A percentile compares a stretch with the other conserved stretches of the same genome.
These are phyloP conservation scores for Lomentospora prolificans DNA, from an alignment of 2,329 filamentous ascomycete species.

Conservation along the genomic window DNA sequence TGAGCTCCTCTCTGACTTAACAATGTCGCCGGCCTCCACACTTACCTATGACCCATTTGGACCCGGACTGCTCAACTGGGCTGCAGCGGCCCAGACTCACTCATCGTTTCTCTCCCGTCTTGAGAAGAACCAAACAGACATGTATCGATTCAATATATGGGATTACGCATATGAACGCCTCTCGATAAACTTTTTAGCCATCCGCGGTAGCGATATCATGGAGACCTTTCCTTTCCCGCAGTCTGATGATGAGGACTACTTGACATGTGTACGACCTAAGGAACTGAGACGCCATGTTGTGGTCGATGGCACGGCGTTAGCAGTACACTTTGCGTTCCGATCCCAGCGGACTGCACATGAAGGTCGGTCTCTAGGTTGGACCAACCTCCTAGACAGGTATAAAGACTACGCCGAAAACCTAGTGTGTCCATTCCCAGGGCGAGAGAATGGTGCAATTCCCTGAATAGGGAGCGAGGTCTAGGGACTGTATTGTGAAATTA, in stretches of 20 bases:
- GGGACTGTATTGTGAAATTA: too few relatives aligned
- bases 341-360: slow-evolving; percentile 30
- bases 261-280: slow-evolving; percentile 27
- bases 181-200: slow-evolving; percentile 43
- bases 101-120: slow-evolving; percentile 40
- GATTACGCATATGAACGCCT: slow-evolving; percentile 39
- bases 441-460: not conserved
- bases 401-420: slow-evolving; percentile 40
- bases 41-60: slow-evolving; percentile 40
- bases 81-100: slow-evolving; percentile 37
- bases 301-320: slow-evolving; percentile 44
- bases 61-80: slow-evolving; percentile 36
- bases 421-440: slow-evolving; percentile 27
- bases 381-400: slow-evolving; percentile 44
- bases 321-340: slow-evolving; percentile 41
- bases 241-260: slow-evolving; percentile 35
- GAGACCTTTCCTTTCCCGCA: slow-evolving; percentile 32
- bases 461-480: not conserved
- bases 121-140: slow-evolving; percentile 31
- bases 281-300: slow-evolving; percentile 31
- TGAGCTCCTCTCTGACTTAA: slow-evolving; percentile 26
- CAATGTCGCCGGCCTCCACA: slow-evolving; percentile 17
- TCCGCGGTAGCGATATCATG: slow-evolving; percentile 42
- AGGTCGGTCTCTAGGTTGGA: slow-evolving; percentile 15
- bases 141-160: slow-evolving; percentile 39